These are phyloP conservation scores for Ilex aquifolium DNA, from an alignment of 257 asterid genomes.

Conservation along the genomic window DNA sequence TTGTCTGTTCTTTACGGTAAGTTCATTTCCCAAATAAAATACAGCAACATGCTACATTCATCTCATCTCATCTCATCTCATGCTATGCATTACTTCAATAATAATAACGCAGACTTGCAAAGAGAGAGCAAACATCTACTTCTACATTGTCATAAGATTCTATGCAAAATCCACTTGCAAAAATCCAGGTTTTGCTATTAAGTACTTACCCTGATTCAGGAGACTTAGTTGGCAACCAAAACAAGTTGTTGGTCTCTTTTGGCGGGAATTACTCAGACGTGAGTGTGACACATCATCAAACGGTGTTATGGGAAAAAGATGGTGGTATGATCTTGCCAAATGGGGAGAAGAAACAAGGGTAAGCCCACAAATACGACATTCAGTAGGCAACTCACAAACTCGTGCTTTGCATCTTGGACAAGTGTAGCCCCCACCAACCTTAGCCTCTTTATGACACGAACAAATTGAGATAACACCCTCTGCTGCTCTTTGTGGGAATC, in stretches of 20 bases:
- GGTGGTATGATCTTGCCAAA: conserved; percentile 96
- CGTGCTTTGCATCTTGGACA: conserved; percentile 99
- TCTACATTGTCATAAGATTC: background rate
- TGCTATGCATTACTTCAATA: background rate
- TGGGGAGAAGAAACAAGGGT: conserved; percentile 98
- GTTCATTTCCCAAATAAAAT: too few relatives aligned
- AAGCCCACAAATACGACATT: conserved; percentile 82
- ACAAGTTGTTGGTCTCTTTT: conserved; percentile 46
- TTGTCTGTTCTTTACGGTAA: too few relatives aligned
- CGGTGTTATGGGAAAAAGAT: conserved; percentile 86
- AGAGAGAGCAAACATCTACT: background rate
- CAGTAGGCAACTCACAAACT: conserved; percentile 85
- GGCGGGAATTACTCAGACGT: conserved; percentile 27
- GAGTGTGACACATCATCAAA: conserved; percentile 74
- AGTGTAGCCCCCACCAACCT: conserved; percentile 90
- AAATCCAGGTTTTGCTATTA: too few relatives aligned
- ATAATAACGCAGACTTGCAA: background rate
- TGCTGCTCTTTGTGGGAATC: conserved; percentile 96
- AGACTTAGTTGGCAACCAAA: conserved; percentile 90
- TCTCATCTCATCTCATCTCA: too few relatives aligned
- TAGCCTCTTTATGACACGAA: conserved; percentile 91
- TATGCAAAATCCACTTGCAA: too few relatives aligned
- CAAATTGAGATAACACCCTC: conserved; percentile 89
- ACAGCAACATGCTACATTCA: too few relatives aligned
- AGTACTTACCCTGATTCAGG: conserved; percentile 53